These are phyloP conservation scores for Magnaporthiopsis incrustans DNA, from an alignment of 2,329 filamentous ascomycete species.

Conservation along the genomic window DNA sequence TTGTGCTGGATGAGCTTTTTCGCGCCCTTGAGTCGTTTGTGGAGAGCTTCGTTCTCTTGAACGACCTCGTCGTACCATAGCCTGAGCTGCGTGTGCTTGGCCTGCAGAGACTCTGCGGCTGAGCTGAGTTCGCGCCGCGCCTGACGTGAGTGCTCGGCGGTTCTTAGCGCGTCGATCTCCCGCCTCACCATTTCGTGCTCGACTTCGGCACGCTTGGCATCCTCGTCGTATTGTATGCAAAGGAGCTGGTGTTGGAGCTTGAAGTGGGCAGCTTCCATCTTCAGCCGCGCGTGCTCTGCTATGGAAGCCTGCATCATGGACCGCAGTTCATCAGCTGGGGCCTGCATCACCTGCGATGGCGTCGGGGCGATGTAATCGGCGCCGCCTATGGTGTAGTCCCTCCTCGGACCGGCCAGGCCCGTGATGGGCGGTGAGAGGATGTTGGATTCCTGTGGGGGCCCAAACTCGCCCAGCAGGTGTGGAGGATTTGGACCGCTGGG, in stretches of 20 bases:
- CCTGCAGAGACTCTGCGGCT: constrained; percentile 44
- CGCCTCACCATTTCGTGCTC: constrained; percentile 87
- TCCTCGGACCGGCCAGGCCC: constrained; percentile 19
- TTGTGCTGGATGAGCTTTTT: constrained; percentile 73
- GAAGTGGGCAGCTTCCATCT: constrained; percentile 82
- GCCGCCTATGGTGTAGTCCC: constrained; percentile 20
- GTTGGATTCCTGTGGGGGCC: constrained; percentile 35
- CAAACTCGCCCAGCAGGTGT: constrained; percentile 15
- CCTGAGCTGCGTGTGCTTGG: constrained; percentile 55
- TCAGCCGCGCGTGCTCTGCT: constrained; percentile 50
- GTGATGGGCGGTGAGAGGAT: constrained; percentile 50
- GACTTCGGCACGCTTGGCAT: constrained; percentile 77
- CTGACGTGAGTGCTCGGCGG: constrained; percentile 61
- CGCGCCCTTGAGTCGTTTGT: constrained; percentile 59
- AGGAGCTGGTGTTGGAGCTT: constrained; percentile 85
- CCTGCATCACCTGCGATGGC: constrained; percentile 41
- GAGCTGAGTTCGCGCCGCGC: constrained; percentile 45
- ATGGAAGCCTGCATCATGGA: constrained; percentile 47
- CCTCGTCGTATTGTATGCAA: constrained; percentile 74
- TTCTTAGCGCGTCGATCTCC: constrained; percentile 77
- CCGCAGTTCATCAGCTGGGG: constrained; percentile 47
- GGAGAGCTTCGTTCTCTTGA: constrained; percentile 56
- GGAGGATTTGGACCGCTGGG: constrained; percentile 18
- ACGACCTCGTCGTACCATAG: constrained; percentile 57
- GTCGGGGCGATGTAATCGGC: constrained; percentile 40